Evolutionary conservation across 1,284 basidiomycete genomes (phyloP), one percentile per base, ranked within the genome.

Genomic region (Microbotryum scabiosae): DNA sequence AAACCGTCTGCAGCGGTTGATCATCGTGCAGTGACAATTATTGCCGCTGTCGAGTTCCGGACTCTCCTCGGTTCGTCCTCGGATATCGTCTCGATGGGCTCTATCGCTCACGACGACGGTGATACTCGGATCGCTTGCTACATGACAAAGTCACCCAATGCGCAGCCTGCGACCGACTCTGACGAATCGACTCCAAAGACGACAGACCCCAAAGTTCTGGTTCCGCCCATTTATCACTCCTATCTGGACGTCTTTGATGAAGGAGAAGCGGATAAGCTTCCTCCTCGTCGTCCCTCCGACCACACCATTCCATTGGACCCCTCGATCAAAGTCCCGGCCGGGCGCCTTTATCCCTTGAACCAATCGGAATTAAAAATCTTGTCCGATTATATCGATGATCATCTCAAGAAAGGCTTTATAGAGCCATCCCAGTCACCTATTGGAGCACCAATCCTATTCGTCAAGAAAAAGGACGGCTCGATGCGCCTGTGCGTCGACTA

Each of bases 391-490:
- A 54, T 63, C 36, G 54, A 62, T 7, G 58, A 60, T 1, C 54
- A 47, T 16, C 50, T 60, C 4, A 18, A 5, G 23, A 61, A 63
- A 52, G 62, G 62, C 2, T 55, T 61, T 43, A 65, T 64, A 9
- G 51, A 51, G 5, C 23, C 28, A 21, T 61, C 55, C 3, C 14
- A 52, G 23, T 61, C 55, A 21, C 59, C 36, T 3, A 41, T 72
- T 23, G 75, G 70, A 0, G 67, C 79, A 0, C 78, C 78, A 0
- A 69, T 81, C 48, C 73, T 82, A 1, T 82, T 82, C 61, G 74
- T 79, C 41, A 73, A 74, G 54, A 81, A 81, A 68, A 81, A 81
- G 67, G 76, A 78, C 62, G 76, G 78, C 6, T 57, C 63, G 0
- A 65, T 78, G 0, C 66, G 75, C 0, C 72, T 79, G 0, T 78